Evolutionary conservation across 2,329 filamentous ascomycete genomes (phyloP), one percentile per base, ranked within the genome.

Genomic region (Botrytis porri): DNA sequence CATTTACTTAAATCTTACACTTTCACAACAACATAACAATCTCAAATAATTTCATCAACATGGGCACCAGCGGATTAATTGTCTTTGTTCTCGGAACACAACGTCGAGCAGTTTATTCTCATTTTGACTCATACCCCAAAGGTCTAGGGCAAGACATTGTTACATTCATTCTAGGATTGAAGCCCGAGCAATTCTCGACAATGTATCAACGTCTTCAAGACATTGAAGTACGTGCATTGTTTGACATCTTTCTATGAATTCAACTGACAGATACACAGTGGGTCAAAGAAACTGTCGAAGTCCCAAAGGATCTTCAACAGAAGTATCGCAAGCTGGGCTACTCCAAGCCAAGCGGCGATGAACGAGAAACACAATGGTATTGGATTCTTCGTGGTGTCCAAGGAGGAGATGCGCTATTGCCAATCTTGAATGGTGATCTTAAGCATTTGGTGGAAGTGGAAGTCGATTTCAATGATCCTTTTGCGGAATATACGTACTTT

Each of bases 361-460:
- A 29, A 32, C 39, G n/a, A n/a, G 25, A 12, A 25, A 48, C 41
- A 7, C 43, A 72, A 37, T 70, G 73, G 73, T 74, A 72, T 29
- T 74, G 62, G 43, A 16, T 75, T 51, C 37, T 74, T 25, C 59
- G 62, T n/a, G 64, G 48, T 9, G 20, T 73, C 2, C 69, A 75
- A 66, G 74, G 73, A 16, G 72, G 61, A n/a, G 6, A 25, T 29
- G 54, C 70, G 5, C 59, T 75, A 25, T 20, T 43, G 35, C 48
- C 69, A 32, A 75, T 75, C 39, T 57, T 69, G 41, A 70, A 73
- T n/a, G 73, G 73, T 7, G 57, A 73, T n/a, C 43, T 73, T 16
- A 73, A 73, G 59, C 73, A 73, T 62, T 39, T 75, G 14, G 39
- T 61, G 43, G 73, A 75, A 20, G 65, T 45, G 10, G 29, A 73